phyloP scores from a whole-genome alignment of 78 protist genomes.

The Speleostelium caveatum region DNA sequence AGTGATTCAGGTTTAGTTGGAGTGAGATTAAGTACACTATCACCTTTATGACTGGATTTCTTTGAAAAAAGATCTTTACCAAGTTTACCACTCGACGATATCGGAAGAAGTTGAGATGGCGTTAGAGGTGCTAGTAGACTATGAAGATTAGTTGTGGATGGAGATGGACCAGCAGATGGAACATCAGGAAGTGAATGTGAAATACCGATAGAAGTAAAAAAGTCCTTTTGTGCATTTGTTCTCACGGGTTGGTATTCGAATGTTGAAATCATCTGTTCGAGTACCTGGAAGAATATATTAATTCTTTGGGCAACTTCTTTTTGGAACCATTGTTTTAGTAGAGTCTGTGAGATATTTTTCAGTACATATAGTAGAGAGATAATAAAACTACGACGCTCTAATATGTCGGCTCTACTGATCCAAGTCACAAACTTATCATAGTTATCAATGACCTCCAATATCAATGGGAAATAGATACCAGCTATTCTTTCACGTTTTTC shows the following conservation, averaged over 20 bases:
- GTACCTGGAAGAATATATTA: conserved; percentile 13
- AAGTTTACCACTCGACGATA: conserved; percentile 2
- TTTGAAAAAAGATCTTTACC: conserved; percentile 14
- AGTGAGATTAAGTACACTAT: background rate
- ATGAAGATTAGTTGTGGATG: background rate
- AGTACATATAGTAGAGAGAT: conserved; percentile 23
- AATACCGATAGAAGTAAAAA: background rate
- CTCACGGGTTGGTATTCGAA: conserved; percentile 33
- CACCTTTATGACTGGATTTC: background rate
- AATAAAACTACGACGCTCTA: conserved; percentile 37
- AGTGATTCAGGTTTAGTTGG: background rate
- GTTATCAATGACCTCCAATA: conserved; percentile 56
- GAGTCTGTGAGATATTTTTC: conserved; percentile 31
- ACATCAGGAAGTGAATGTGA: background rate
- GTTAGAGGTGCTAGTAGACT: background rate
- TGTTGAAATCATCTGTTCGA: conserved; percentile 1
- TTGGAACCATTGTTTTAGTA: conserved; percentile 63
- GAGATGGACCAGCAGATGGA: no score
- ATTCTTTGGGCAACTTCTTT: conserved; percentile 70
- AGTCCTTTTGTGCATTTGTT: background rate
- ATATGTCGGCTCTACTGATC: background rate
- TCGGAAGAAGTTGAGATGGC: background rate
- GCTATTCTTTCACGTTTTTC: conserved; percentile 44
- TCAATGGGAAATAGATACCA: conserved; percentile 50
- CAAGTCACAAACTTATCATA: conserved; percentile 29